Conservation (phyloP, 2,329 filamentous ascomycete genomes). For the Dothideomycetidae sp. region DNA sequence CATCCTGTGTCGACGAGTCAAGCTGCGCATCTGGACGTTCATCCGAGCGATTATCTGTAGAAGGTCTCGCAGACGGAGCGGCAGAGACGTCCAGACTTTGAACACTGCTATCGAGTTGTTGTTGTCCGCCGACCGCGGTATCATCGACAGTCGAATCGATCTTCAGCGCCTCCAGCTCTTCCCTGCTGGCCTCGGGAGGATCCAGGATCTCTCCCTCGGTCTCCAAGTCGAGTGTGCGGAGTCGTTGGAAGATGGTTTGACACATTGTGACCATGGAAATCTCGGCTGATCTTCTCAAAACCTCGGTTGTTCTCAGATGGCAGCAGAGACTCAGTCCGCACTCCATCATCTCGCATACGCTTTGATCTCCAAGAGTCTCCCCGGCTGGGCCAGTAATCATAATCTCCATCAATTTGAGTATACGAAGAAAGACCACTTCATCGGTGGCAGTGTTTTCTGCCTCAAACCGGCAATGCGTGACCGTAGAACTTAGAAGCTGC, state of each 20-base stretch:
- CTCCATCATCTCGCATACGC: slow-evolving; percentile 99
- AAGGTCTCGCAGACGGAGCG: slow-evolving; percentile 8
- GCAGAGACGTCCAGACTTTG: slow-evolving; percentile 11
- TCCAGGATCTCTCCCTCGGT: slow-evolving; percentile 42
- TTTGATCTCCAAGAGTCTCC: slow-evolving; percentile 89
- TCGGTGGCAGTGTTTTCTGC: slow-evolving; percentile 89
- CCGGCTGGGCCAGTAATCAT: slow-evolving; percentile 93
- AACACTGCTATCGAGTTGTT: slow-evolving; percentile 6
- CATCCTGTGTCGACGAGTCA: slow-evolving; percentile 28
- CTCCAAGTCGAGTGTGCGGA: slow-evolving; percentile 75
- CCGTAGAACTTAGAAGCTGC: slow-evolving; percentile 85
- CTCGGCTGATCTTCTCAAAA: slow-evolving; percentile 80
- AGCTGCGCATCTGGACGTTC: slow-evolving; percentile 25
- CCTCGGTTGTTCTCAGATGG: slow-evolving; percentile 77
- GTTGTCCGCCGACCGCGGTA: slow-evolving; percentile 8
- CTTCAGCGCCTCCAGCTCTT: slow-evolving; percentile 60
- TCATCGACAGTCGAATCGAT: slow-evolving; percentile 49
- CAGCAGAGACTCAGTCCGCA: slow-evolving; percentile 95
- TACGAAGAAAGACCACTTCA: slow-evolving; percentile 86
- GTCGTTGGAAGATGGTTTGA: slow-evolving; percentile 88
- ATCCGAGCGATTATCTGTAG: slow-evolving; percentile 8
- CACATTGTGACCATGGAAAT: slow-evolving; percentile 99
- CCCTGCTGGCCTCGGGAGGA: slow-evolving; percentile 47
- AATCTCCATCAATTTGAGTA: slow-evolving; percentile 93
- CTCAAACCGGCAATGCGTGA: slow-evolving; percentile 95